Base-by-base conservation (phyloP, 2,329 filamentous ascomycete genomes). In the Calonectria pteridis region DNA sequence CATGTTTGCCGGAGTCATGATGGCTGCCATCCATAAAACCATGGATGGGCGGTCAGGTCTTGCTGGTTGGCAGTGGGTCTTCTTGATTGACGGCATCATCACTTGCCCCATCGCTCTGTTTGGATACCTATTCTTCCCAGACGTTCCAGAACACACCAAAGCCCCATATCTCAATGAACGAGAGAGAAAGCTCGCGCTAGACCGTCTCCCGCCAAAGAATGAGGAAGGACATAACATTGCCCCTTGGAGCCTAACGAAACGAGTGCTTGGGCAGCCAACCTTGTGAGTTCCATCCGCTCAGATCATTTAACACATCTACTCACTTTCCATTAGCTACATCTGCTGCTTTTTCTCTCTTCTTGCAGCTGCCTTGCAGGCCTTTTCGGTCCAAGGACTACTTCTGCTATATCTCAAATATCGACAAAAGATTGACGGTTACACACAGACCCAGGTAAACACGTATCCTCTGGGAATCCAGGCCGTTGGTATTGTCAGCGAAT, bases 1-100 rank as follows among this genome's bases (percentile, higher is more conserved):
- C 0, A 89, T 92, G 87, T 91, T 92, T 69, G 87, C 87, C 1
- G 91, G 90, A 0, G 89, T 90, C 63, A 87, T 92, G 75, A 89
- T 91, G 79, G 88, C 88, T 0, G 88, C 87, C 0, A 81, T 81
- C 4, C 74, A 81, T 4, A 74, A 72, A 50, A 69, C 71, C 1
- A 79, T 82, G 72, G 77, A 88, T 29, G 88, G 89, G 0, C 79
- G 85, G 14, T 79, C 78, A 10, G 85, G 87, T 6, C 55, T 80
- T 0, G 68, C 69, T 11, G 89, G 87, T 0, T 92, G 90, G 90
- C 83, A 89, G 43, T 88, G 86, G 87, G 81, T 86, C 3, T 80
- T 80, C 28, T 40, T 80, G 4, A 78, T 80, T 2, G 78, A 80
- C 14, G 78, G 78, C 0, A 78, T 80, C 5, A 80, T 80, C 6